Percentiles rank a stretch among this genome's conserved stretches.
Conservation (phyloP, 768 basidiomycete species). For the Lactifluus piperatus region DNA sequence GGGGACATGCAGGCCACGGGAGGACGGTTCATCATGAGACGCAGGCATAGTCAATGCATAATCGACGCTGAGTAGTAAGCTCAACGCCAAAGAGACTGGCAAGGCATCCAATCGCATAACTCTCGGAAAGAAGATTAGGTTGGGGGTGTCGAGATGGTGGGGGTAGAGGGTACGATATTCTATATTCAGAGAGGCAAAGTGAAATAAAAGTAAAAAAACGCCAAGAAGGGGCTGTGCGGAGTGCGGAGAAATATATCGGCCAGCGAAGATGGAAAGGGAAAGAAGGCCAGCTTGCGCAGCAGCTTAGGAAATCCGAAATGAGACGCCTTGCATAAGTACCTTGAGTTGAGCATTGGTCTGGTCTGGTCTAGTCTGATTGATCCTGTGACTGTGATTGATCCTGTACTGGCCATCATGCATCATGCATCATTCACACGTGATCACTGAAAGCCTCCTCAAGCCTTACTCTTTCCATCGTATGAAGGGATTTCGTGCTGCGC, state of each 20-base stretch:
- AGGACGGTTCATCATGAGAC: background rate
- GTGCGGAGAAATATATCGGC: background rate
- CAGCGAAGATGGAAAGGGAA: background rate
- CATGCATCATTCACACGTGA: too few relatives aligned
- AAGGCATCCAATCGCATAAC: constrained; percentile 1
- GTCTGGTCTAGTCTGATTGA: too few relatives aligned
- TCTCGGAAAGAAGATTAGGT: too few relatives aligned
- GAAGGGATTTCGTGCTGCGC: background rate
- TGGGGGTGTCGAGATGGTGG: background rate
- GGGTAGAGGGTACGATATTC: background rate
- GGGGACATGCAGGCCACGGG: constrained; percentile 18
- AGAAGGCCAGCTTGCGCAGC: background rate
- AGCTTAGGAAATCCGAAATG: background rate
- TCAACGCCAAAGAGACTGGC: background rate
- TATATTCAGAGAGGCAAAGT: background rate
- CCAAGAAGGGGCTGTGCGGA: background rate
- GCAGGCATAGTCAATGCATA: constrained; percentile 20
- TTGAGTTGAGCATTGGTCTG: background rate
- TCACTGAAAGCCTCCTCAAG: too few relatives aligned
- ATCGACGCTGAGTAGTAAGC: constrained; percentile 7
- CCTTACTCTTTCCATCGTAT: background rate
- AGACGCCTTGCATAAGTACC: background rate
- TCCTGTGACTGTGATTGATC: too few relatives aligned
- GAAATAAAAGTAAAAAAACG: background rate
- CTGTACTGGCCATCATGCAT: too few relatives aligned